phyloP scores from a whole-genome alignment of 495 filamentous ascomycete species.

The Aspergillus steynii region DNA sequence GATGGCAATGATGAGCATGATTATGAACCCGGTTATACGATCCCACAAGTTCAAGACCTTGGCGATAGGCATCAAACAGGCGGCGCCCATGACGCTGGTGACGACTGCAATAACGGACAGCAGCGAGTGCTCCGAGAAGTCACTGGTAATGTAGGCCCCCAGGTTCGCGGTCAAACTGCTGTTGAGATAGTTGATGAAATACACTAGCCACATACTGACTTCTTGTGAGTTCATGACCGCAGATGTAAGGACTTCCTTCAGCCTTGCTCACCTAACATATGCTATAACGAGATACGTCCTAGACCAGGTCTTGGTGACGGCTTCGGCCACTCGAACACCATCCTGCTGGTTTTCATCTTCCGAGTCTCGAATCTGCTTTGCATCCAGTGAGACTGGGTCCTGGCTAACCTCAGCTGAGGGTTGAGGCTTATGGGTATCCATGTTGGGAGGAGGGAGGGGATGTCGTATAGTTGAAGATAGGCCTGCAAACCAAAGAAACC shows the following conservation, averaged over 20 bases:
- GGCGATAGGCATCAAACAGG: conserved; percentile 60
- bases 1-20: conserved; percentile 38
- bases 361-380: not conserved
- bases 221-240: not conserved
- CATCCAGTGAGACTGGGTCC: not conserved
- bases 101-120: conserved; percentile 32
- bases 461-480: not conserved
- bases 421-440: not conserved
- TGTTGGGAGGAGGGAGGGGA: not conserved
- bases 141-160: conserved; percentile 33
- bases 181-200: conserved; percentile 26
- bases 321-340: conserved; percentile 16
- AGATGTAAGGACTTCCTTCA: too few species aligned
- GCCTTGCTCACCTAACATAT: conserved; percentile 22
- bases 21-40: conserved; percentile 50
- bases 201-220: conserved; percentile 27
- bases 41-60: conserved; percentile 69
- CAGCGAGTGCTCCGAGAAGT: conserved; percentile 34
- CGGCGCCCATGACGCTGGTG: conserved; percentile 53
- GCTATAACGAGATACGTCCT: conserved; percentile 23
- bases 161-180: conserved; percentile 20
- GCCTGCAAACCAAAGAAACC: not conserved
- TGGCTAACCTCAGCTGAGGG: not conserved
- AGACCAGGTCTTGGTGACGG: conserved; percentile 26
- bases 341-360: conserved; percentile 4